These are phyloP conservation scores for Coniochaeta hoffmannii DNA, from an alignment of 2,329 filamentous ascomycete genomes.

Conservation along the genomic window DNA sequence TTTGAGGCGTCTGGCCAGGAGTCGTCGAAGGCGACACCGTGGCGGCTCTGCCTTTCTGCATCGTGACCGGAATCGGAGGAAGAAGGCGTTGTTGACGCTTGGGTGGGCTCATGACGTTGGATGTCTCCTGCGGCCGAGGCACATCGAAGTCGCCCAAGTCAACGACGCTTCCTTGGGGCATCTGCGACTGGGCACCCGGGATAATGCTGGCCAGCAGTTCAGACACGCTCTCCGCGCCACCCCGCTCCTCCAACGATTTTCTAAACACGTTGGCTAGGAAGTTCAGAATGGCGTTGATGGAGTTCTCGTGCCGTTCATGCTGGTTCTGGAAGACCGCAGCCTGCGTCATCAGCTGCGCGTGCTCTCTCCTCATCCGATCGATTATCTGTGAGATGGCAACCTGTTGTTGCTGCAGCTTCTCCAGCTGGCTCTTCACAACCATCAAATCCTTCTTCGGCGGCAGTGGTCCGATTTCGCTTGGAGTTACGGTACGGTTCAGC, in stretches of 20 bases:
- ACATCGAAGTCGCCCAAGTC: constrained; percentile 52
- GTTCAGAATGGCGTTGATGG: constrained; percentile 96
- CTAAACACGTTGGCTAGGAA: constrained; percentile 97
- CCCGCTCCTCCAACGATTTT: constrained; percentile 81
- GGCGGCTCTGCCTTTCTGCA: constrained; percentile 20
- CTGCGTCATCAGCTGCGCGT: constrained; percentile 81
- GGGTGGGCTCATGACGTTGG: constrained; percentile 31
- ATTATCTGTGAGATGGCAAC: constrained; percentile 79
- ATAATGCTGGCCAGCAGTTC: constrained; percentile 78
- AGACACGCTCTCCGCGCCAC: constrained; percentile 65
- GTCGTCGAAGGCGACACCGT: constrained; percentile 19
- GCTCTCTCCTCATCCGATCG: constrained; percentile 71
- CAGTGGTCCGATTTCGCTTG: constrained; percentile 28
- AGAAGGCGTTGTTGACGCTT: constrained; percentile 48
- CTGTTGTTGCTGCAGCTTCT: constrained; percentile 79
- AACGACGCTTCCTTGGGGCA: constrained; percentile 50
- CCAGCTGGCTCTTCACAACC: constrained; percentile 70
- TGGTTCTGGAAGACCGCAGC: constrained; percentile 83
- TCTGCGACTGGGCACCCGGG: constrained; percentile 39
- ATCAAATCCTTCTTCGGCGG: constrained; percentile 66
- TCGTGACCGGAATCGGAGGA: constrained; percentile 44
- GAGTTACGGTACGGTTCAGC: constrained; percentile 8
- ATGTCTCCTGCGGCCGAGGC: constrained; percentile 18
- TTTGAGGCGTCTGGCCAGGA: constrained; percentile 20
- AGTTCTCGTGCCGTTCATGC: constrained; percentile 95